Base-by-base conservation (phyloP, 257 asterid species). In the Primulina tabacum region DNA sequence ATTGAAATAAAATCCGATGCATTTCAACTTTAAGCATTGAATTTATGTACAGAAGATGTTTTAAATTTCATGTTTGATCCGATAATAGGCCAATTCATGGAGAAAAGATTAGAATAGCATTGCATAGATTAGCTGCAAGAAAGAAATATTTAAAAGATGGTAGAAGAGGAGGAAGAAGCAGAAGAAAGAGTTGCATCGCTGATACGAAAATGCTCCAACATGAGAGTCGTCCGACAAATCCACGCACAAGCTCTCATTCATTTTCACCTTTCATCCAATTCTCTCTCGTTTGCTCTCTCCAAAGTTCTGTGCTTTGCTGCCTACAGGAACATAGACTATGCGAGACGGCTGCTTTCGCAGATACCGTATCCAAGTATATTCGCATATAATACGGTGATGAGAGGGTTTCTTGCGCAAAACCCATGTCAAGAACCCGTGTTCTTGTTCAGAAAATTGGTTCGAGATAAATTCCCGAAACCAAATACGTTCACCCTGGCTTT, bases 401-500 rank as follows among this genome's bases (percentile, higher is more conserved):
- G 96, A 53, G 96, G 94, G 8, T 69, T 82, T 63, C 70, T 83
- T 24, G 29, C 64, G n/a, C 76, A 37, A 11, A 35, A 2, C 32
- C 79, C 82, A 7, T 82, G 79, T 29, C 79, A 67, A 0, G 85
- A 85, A 30, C 94, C 96, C 12, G 72, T 85, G 59, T 58, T 71
- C 73, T 47, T 87, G 63, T 89, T 87, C 65, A 82, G 64, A 30
- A 73, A 79, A 8, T 43, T 89, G 81, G 60, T 83, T 4, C 71
- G 21, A 55, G 72, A 62, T 29, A 78, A 70, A 26, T 85, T 76
- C 69, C 90, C 92, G 2, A 32, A 66, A 65, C 30, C 83, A 4
- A 89, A 89, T 81, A 80, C 90, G 14, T 89, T 83, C 32, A 89
- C 96, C 1, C 59, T 89, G n/a, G 85, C 92, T 0, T 89, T 84